These are phyloP conservation scores for Rhynchospora breviuscula DNA, from an alignment of 176 grass and related monocot species.

Conservation along the genomic window DNA sequence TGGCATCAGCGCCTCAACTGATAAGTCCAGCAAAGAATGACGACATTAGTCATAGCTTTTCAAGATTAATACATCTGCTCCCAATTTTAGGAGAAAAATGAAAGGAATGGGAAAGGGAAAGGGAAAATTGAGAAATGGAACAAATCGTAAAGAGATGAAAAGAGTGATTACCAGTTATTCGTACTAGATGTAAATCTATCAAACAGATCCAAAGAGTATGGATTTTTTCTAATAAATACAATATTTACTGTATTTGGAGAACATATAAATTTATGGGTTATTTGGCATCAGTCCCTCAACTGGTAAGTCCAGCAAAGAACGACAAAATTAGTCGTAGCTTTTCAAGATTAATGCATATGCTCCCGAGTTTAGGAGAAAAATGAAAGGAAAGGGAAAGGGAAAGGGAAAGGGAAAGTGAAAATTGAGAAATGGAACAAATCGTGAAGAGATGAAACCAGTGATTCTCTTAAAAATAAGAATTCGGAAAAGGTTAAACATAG, in stretches of 20 bases:
- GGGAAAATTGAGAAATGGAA: no score
- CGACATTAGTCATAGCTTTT: not conserved
- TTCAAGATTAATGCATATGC: not conserved
- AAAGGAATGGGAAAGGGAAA: no score
- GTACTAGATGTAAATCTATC: not conserved
- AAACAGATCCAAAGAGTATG: not conserved
- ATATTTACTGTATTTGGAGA: not conserved
- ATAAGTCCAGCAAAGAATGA: not conserved
- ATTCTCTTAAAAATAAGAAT: no score
- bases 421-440: no score
- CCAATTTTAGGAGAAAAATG: no score
- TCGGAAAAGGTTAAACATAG: no score
- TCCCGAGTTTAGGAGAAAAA: no score
- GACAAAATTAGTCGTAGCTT: not conserved
- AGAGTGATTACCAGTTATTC: no score
- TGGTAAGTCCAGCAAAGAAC: not conserved
- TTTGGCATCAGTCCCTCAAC: not conserved
- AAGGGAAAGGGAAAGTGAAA: no score
- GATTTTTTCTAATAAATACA: not conserved
- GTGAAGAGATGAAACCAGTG: no score
- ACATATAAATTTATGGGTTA: not conserved
- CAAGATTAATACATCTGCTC: not conserved
- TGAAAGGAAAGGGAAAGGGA: no score
- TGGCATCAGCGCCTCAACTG: not conserved
- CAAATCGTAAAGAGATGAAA: no score